Base-by-base conservation (phyloP, 2,329 filamentous ascomycete genomes). In the Uncinocarpus reesii region DNA sequence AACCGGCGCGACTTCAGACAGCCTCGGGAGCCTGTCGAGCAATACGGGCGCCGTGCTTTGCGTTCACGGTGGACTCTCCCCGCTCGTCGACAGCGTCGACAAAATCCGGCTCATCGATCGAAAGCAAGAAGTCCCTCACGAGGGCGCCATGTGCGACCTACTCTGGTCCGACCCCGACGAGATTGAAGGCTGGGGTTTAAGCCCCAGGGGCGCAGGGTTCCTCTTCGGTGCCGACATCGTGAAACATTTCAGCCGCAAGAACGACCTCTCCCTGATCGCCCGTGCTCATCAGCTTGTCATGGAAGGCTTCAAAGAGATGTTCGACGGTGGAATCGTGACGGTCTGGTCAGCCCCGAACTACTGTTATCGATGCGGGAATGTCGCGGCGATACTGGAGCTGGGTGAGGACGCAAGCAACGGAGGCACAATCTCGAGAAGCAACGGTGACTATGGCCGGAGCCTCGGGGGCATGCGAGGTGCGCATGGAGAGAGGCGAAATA, bases 271-370 rank as follows among this genome's bases (percentile, higher is more conserved):
- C 18, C 76, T 98, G 45, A 92, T 98, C 55, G 92, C 90, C 15
- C 80, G 92, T 48, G 92, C 92, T 1, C 92, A 98, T 63, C 92
- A 98, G 66, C 80, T 98, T 18, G 92, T 98, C 55, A 98, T 96
- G 92, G 92, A 98, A 65, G 92, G 92, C 0, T 98, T 95, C 68
- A 96, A 96, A 70, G 92, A 96, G 65, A 96, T 96, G 89, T 98
- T 96, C 61, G 87, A 95, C 62, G 84, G 81, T 11, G 86, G 82
- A 41, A 95, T 98, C 55, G 92, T 96, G 35, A 98, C 92, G 0
- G 92, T 98, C n/a, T 98, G 92, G 90, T 93, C 86, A 0, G 89
- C 89, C 7, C 89, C 89, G 0, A 95, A 95, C 65, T 95, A 95
- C 72, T 95, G 89, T 70, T 95, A 95, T 69, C 80, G 87, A 54